Evolutionary conservation across 2,329 filamentous ascomycete genomes (phyloP).

Genomic region (Rhytidhysteron rufulum): DNA sequence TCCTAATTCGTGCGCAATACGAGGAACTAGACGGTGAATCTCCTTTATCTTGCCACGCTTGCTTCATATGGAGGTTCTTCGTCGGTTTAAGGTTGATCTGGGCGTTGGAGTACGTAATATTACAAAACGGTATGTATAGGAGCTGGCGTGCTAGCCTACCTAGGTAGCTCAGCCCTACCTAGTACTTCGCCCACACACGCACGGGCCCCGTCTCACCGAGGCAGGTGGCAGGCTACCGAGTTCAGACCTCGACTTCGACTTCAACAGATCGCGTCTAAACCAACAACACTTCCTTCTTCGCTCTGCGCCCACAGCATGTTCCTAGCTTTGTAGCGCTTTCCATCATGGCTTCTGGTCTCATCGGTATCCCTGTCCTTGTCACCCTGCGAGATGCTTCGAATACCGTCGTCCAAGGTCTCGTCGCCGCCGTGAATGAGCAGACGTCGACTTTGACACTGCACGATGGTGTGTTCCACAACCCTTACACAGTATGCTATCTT

Average conservation of each 20-base stretch:
- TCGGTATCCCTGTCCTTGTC: constrained; percentile 72
- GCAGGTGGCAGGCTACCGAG: too few species aligned
- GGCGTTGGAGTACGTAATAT: too few species aligned
- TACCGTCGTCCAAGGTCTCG: constrained; percentile 64
- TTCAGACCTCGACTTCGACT: too few species aligned
- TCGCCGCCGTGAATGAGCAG: constrained; percentile 66
- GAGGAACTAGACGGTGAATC: too few species aligned
- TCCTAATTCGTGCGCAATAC: too few species aligned
- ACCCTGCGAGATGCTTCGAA: constrained; percentile 64
- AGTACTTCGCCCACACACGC: too few species aligned
- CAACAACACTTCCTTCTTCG: neutral
- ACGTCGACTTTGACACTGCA: constrained; percentile 60
- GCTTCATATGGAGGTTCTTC: neutral
- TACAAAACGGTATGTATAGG: too few species aligned
- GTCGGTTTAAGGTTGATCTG: too few species aligned
- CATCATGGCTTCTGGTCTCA: constrained; percentile 65
- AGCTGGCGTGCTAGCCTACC: too few species aligned
- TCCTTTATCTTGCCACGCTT: neutral
- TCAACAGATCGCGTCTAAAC: too few species aligned
- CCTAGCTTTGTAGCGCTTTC: constrained; percentile 6
- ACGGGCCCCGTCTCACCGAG: too few species aligned
- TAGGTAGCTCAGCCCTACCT: neutral
- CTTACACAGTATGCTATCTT: too few species aligned
- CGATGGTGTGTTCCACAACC: constrained; percentile 56
- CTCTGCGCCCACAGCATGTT: neutral